phyloP scores from a whole-genome alignment of 257 asterid genomes.

The Rubia yunnanensis region DNA sequence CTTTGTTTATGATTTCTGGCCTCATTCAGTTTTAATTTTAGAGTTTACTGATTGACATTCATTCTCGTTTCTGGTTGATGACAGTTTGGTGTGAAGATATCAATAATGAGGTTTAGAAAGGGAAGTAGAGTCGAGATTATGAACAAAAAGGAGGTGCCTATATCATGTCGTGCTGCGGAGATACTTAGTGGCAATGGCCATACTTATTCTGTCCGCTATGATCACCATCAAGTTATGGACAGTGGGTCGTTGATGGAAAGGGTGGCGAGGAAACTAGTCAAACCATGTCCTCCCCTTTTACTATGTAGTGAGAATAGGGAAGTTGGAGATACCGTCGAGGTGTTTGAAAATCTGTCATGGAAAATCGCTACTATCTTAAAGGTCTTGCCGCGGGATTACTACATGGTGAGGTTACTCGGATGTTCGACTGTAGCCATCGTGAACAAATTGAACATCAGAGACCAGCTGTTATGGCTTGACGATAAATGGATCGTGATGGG shows the following conservation, averaged over 20 bases:
- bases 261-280: slow-evolving; percentile 42
- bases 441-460: slow-evolving; percentile 45
- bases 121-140: slow-evolving; percentile 71
- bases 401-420: slow-evolving; percentile 54
- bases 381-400: slow-evolving; percentile 29
- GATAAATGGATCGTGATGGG: slow-evolving; percentile 48
- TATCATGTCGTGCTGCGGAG: slow-evolving; percentile 53
- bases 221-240: slow-evolving; percentile 23
- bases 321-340: slow-evolving; percentile 64
- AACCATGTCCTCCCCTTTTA: slow-evolving; percentile 52
- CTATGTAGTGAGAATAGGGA: slow-evolving; percentile 24
- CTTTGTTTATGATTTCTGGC: neutral
- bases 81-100: slow-evolving; percentile 26
- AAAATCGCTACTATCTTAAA: slow-evolving; percentile 48
- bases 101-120: slow-evolving; percentile 46
- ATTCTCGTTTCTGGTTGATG: slow-evolving; percentile 10
- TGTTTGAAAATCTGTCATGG: slow-evolving; percentile 55
- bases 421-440: slow-evolving; percentile 34
- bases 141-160: slow-evolving; percentile 33
- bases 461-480: slow-evolving; percentile 47
- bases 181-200: slow-evolving; percentile 48
- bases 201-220: slow-evolving; percentile 39
- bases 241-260: slow-evolving; percentile 32
- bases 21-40: neutral
- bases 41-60: neutral